Evolutionary conservation across 306 rosid species (phyloP), one percentile per base, ranked within the genome.

Genomic region (Canavalia gladiata): DNA sequence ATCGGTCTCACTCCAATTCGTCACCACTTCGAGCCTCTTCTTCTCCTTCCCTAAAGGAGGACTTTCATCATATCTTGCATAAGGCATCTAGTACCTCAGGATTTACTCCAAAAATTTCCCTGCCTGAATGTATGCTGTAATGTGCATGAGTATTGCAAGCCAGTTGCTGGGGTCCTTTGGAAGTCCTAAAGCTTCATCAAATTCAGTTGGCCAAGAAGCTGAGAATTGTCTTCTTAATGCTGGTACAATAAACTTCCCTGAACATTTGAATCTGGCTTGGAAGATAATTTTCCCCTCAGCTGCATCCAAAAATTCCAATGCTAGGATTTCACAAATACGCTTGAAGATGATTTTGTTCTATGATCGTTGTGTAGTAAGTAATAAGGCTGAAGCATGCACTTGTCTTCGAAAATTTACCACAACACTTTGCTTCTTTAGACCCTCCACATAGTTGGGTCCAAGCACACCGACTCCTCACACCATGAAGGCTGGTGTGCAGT

Each of bases 291-390:
- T 91, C 80, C 99, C 99, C 2, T 89, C 98, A 34, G 88, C 90
- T 31, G 67, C 88, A 66, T 81, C 92, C 56, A 79, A 88, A 78
- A 93, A 84, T 79, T 93, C 99, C 35, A 91, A 91, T 79, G 99
- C 99, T 76, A 85, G 87, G 65, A 87, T 91, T 63, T 98, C 99
- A 68, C 93, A 95, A 90, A 96, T 93, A 89, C 95, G 99, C 5
- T 75, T 95, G 87, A 95, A 95, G 87, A 91, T 95, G 99, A 93
- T 95, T 63, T 89, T 95, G 79, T 93, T 93, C 87, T 92, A 97
- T 63, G 99, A 95, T 80, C 89, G 99, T 47, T 95, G 99, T 63
- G 99, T 84, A 30, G 96, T 95, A 64, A 95, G 94, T 68, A 98
- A 95, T 0, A 96, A 95, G 89, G 99, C 98, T 18, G 25, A 18